Base-by-base conservation (phyloP, 73 alveolate genomes). In the Diophrys appendiculata region DNA sequence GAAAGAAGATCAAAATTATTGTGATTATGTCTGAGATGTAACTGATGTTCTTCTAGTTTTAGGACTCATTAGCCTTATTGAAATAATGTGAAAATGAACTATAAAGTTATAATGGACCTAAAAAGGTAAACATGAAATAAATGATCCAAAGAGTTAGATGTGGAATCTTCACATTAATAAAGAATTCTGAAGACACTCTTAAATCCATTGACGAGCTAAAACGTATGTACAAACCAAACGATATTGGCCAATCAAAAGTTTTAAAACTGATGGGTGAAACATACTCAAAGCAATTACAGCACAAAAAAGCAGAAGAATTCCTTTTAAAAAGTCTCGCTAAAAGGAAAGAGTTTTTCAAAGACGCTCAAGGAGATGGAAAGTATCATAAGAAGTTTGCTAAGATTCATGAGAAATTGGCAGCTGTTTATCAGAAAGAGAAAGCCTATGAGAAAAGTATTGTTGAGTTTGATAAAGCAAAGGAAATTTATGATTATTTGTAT, bases 1-100 rank as follows among this genome's bases (percentile, higher is more conserved):
- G 60, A 11, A 43, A 43, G 60, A 18, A 5, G 18, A 18, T 43
- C 60, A 43, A 43, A 18, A 43, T 18, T 11, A 43, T 18, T 43
- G 60, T 43, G n/a, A 43, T 43, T 43, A 43, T 43, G n/a, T 43
- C 60, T 43, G 60, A 43, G 60, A 43, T 43, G 60, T 43, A 43
- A 43, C 60, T 43, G n/a, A 43, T 43, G 60, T 43, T 43, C 60
- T 43, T 43, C 60, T 43, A 43, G 18, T 43, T 43, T 43, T 43
- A 43, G 18, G 60, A 43, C 18, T 43, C 60, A 43, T 43, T 43
- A 18, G 18, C n/a, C 5, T 18, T 43, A 5, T 18, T 43, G 18
- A 43, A 43, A 43, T 5, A 43, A 43, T 43, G 60, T 43, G 60
- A 43, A 18, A 18, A 43, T 5, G 18, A 43, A 43, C n/a, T 43